A percentile compares a stretch with the other conserved stretches of the same genome.
Evolutionary conservation across 1,139 yeast genomes (phyloP).

Genomic region (Candida albicans): DNA sequence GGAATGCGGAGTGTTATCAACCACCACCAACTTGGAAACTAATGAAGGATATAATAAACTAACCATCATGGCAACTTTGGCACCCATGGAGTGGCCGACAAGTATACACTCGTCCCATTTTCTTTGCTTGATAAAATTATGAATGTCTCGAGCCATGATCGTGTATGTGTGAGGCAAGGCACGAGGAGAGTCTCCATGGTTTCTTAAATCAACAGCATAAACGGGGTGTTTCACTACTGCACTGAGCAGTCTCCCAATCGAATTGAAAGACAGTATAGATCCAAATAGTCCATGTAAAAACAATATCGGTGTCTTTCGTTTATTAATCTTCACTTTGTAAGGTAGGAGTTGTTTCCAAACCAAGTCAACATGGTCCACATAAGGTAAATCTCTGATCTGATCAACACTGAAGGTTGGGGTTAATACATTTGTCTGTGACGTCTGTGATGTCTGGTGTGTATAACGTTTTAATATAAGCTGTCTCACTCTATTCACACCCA

Average conservation of each 20-base stretch:
- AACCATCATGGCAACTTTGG: conserved; percentile 51
- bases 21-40: conserved; percentile 40
- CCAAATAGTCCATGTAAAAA: conserved; percentile 55
- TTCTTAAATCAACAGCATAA: conserved; percentile 49
- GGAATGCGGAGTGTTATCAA: conserved; percentile 49
- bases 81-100: conserved; percentile 58
- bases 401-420: conserved; percentile 8
- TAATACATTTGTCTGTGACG: neutral
- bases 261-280: conserved; percentile 38
- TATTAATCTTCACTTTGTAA: conserved; percentile 2
- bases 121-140: conserved; percentile 25
- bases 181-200: conserved; percentile 52
- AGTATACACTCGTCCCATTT: conserved; percentile 29
- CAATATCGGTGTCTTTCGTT: conserved; percentile 30
- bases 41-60: conserved; percentile 39
- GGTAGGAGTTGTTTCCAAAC: conserved; percentile 10
- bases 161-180: conserved; percentile 45
- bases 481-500: neutral
- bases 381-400: conserved; percentile 13
- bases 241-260: conserved; percentile 37
- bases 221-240: conserved; percentile 30
- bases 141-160: conserved; percentile 45
- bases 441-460: neutral
- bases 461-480: neutral
- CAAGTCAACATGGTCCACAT: conserved; percentile 10